Percentiles rank a stretch among this genome's conserved stretches.
phyloP scores from a whole-genome alignment of 2,329 filamentous ascomycete species.

The Pseudogymnoascus sp. region DNA sequence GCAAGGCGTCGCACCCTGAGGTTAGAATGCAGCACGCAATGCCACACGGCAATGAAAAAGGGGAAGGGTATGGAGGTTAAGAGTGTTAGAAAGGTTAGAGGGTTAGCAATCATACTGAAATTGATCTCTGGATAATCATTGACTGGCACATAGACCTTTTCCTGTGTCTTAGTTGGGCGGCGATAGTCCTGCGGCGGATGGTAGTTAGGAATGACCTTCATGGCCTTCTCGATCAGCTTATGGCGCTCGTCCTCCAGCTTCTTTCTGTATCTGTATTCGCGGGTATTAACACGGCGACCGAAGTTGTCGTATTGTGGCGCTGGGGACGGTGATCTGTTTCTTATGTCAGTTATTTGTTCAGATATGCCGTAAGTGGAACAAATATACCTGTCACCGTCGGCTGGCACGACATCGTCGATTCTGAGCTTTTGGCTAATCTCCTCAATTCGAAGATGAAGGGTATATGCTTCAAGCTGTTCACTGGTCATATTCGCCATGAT shows the following conservation, averaged over 20 bases:
- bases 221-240: conserved; percentile 96
- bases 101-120: conserved; percentile 99
- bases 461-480: conserved; percentile 96
- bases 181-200: conserved; percentile 97
- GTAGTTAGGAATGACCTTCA: conserved; percentile 99
- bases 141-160: conserved; percentile 99
- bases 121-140: conserved; percentile 99
- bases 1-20: conserved; percentile 24
- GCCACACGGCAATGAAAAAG: conserved; percentile 34
- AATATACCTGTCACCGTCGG: conserved; percentile 85
- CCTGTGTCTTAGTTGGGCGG: conserved; percentile 97
- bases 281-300: conserved; percentile 96
- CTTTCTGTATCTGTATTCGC: conserved; percentile 98
- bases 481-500: conserved; percentile 97
- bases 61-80: conserved; percentile 34
- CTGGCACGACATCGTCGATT: conserved; percentile 97
- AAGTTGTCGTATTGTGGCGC: conserved; percentile 98
- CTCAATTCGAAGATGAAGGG: conserved; percentile 90
- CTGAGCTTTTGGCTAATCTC: conserved; percentile 99
- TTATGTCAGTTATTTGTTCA: neutral
- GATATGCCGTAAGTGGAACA: conserved; percentile 1
- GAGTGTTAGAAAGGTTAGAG: conserved; percentile 69
- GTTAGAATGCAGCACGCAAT: conserved; percentile 23
- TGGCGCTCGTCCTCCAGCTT: conserved; percentile 96
- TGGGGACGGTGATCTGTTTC: conserved; percentile 77